Evolutionary conservation across 1,284 basidiomycete species (phyloP).

Genomic region (Tetrapyrgos nigripes): DNA sequence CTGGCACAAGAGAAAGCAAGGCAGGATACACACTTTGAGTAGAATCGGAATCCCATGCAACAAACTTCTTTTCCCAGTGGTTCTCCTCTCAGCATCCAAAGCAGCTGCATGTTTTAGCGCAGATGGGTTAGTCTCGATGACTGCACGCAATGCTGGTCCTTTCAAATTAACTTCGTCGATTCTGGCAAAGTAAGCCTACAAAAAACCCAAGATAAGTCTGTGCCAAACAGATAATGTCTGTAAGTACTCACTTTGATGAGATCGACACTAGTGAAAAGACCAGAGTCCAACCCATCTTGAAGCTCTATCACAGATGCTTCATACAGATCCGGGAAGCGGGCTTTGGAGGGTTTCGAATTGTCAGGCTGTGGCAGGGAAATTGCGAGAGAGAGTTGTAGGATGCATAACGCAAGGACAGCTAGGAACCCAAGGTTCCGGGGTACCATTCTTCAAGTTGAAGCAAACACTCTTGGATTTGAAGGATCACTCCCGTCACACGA

Average conservation of each 20-base stretch:
- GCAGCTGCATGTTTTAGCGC: constrained; percentile 58
- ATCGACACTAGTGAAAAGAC: constrained; percentile 67
- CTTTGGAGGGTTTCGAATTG: not conserved
- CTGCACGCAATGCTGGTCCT: constrained; percentile 63
- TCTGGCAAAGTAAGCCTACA: constrained; percentile 68
- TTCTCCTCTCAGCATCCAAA: constrained; percentile 60
- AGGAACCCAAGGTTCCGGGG: not conserved
- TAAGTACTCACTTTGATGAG: constrained; percentile 57
- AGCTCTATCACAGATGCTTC: constrained; percentile 66
- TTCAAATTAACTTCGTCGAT: constrained; percentile 74
- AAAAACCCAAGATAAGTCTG: not conserved
- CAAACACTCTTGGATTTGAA: not conserved
- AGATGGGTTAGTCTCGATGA: constrained; percentile 68
- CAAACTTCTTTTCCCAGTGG: constrained; percentile 51
- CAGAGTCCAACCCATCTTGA: constrained; percentile 55
- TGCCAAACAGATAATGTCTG: not conserved
- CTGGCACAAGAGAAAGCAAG: no score
- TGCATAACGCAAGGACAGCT: not conserved
- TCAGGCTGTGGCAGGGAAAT: not conserved
- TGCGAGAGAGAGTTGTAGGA: not conserved
- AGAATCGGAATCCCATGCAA: constrained; percentile 77
- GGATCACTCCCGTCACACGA: not conserved
- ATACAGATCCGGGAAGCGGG: constrained; percentile 61
- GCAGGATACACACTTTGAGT: constrained; percentile 52
- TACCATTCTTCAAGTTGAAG: no score